Base-by-base conservation (phyloP, 495 filamentous ascomycete genomes). In the Penicillium roqueforti region DNA sequence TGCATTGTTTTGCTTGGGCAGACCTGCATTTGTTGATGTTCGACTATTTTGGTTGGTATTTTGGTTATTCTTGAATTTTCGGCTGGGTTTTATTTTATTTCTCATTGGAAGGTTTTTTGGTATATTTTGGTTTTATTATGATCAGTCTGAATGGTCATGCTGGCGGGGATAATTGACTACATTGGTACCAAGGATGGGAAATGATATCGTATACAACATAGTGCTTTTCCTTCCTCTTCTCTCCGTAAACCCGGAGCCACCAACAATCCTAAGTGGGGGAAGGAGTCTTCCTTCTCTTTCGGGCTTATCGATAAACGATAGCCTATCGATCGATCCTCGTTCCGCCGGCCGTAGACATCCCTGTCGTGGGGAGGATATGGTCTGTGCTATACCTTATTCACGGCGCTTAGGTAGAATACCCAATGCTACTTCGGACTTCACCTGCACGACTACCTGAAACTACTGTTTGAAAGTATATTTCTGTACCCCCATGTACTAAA, bases 1-100 rank as follows among this genome's bases (percentile, higher is more conserved):
- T 73, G 75, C 75, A 75, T 68, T 63, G 64, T 56, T 50, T 56
- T 36, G 58, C 62, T 77, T 77, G 75, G 75, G 75, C 75, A 77
- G 69, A 72, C 73, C 54, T 77, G 75, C 75, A 73, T 63, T 14
- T 36, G 32, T 55, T 36, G 42, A 20, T 54, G 32, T 42, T 41
- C 32, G 43, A 42, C 14, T 23, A 28, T 57, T 36, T 34, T 55
- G 39, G 32, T 39, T 34, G 29, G 44, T 31, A 16, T 22, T 37
- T 49, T 45, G n/a, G 10, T 31, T 50, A 20, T 19, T 11, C 32
- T 50, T 39, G 29, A 8, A 49, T 49, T 32, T 49, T 19, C 18
- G 43, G 28, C 38, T 47, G 23, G 6, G 32, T 54, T 45, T 44
- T 34, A 13, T 6, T 31, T 46, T 51, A 39, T 53, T 11, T 56